These are phyloP conservation scores for Tylopilus rubrobrunneus DNA, from an alignment of 768 basidiomycete genomes.

Conservation along the genomic window DNA sequence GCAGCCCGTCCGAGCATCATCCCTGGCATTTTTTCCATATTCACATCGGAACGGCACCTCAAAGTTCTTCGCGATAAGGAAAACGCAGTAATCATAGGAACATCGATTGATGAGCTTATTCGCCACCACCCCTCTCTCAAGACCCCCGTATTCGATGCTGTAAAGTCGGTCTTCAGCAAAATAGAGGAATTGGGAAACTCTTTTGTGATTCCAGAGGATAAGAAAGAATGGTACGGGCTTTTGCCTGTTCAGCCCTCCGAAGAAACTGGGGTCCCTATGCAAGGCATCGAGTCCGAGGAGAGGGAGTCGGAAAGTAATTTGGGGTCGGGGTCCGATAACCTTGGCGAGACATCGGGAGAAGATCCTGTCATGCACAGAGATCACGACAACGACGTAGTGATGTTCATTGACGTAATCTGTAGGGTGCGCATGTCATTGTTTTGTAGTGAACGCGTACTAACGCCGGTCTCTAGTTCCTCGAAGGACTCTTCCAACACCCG, in stretches of 20 bases:
- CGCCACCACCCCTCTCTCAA: constrained; percentile 93
- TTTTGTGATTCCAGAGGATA: constrained; percentile 52
- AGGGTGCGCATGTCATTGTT: constrained; percentile 47
- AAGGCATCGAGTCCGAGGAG: constrained; percentile 33
- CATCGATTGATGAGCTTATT: constrained; percentile 90
- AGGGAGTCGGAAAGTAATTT: constrained; percentile 19
- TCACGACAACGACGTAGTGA: constrained; percentile 74
- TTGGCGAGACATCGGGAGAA: constrained; percentile 18
- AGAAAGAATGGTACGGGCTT: constrained; percentile 66
- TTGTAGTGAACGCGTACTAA: constrained; percentile 3
- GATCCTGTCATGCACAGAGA: constrained; percentile 41
- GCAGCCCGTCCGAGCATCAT: constrained; percentile 76
- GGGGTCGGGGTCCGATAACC: constrained; percentile 14
- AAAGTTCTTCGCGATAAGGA: constrained; percentile 90
- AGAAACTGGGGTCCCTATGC: constrained; percentile 44
- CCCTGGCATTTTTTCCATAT: constrained; percentile 78
- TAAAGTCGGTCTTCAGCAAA: constrained; percentile 64
- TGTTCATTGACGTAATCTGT: constrained; percentile 75
- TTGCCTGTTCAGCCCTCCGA: constrained; percentile 27
- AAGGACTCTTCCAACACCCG: constrained; percentile 90
- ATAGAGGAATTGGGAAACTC: constrained; percentile 71
- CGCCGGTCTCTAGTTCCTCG: constrained; percentile 61
- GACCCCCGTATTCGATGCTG: constrained; percentile 68
- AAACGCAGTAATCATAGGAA: constrained; percentile 84
- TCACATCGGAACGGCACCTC: constrained; percentile 79